Evolutionary conservation across 208 protist genomes (phyloP), one percentile per base, ranked within the genome.

Genomic region (Trypanosoma brucei): DNA sequence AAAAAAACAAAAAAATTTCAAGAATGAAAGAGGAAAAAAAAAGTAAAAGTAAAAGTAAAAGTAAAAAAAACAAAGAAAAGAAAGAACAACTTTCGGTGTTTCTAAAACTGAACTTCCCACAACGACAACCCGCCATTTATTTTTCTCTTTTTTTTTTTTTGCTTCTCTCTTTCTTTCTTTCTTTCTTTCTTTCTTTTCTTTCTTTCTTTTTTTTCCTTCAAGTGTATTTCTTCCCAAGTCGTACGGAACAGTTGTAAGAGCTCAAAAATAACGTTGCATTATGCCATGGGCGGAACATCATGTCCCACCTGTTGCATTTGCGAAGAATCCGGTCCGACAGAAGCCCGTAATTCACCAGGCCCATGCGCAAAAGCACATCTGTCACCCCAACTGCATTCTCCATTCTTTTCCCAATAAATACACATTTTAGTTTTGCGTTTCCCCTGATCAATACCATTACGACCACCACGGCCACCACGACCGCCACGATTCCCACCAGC

Each of bases 361-460:
- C 86, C 86, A 75, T 93, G 86, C 33, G 86, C 86, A 62, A 93
- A 93, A 22, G 86, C 86, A 62, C 86, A 93, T 45, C 81, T 78
- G 62, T 92, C 86, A 30, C 86, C 86, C 80, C 80, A 92, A n/a
- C 68, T 80, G 73, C 86, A 92, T 53, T 66, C 71, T n/a, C 83
- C 83, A 70, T 81, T 86, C 62, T 88, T 87, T 62, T 92, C 79
- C 78, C 81, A 92, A 74, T 89, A 88, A 34, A 88, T 88, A 72
- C 86, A 92, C 80, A 92, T 87, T 72, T 92, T 92, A 2, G 83
- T 88, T 76, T 92, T 92, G 58, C 70, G 71, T 72, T 92, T 92
- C 34, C 76, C 60, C 51, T 77, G 75, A 62, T 92, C 86, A 58
- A 92, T 92, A 22, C 86, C 86, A 39, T 76, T 72, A 51, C 78